A percentile compares a stretch with the other conserved stretches of the same genome.
Conservation (phyloP, 169 alveolate species). For the Neospora caninum region DNA sequence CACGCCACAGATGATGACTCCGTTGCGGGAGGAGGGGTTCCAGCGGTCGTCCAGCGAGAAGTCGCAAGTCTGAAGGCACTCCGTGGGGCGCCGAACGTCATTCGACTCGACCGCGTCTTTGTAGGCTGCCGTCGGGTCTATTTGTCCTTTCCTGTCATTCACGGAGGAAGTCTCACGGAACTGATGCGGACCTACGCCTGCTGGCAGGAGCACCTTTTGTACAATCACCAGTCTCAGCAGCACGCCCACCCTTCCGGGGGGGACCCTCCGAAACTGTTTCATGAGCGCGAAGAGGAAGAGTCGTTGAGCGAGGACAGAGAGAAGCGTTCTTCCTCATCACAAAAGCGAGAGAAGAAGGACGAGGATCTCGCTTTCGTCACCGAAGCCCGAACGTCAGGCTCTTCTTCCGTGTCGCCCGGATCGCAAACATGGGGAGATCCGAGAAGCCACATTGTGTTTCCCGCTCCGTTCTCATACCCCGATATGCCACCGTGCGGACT, state of each 20-base stretch:
- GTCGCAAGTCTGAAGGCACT: slow-evolving; percentile 25
- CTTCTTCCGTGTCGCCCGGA: not conserved
- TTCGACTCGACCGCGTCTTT: slow-evolving; percentile 27
- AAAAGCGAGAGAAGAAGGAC: slow-evolving; percentile 1
- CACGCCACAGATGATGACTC: not conserved
- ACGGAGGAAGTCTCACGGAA: slow-evolving; percentile 65
- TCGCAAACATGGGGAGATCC: not conserved
- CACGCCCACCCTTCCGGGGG: not conserved
- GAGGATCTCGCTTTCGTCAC: not conserved
- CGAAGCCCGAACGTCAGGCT: not conserved
- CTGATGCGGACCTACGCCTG: slow-evolving; percentile 6
- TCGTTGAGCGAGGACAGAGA: not conserved
- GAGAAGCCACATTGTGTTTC: not conserved
- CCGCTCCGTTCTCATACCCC: slow-evolving; percentile 16
- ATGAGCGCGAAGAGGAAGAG: not conserved
- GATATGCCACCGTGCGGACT: slow-evolving; percentile 48
- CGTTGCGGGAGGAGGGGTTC: slow-evolving; percentile 35
- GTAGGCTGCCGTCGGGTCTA: slow-evolving; percentile 54
- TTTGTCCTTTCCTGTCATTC: slow-evolving; percentile 56
- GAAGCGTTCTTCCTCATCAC: too few relatives aligned
- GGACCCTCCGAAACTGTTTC: not conserved
- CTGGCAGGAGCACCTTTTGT: slow-evolving; percentile 38
- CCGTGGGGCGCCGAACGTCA: slow-evolving; percentile 18
- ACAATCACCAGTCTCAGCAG: not conserved
- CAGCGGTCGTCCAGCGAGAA: slow-evolving; percentile 59